Percentiles rank a stretch among this genome's conserved stretches.
Evolutionary conservation across 805 yeast genomes (phyloP).

Genomic region (Crinitomyces ghanaensis): DNA sequence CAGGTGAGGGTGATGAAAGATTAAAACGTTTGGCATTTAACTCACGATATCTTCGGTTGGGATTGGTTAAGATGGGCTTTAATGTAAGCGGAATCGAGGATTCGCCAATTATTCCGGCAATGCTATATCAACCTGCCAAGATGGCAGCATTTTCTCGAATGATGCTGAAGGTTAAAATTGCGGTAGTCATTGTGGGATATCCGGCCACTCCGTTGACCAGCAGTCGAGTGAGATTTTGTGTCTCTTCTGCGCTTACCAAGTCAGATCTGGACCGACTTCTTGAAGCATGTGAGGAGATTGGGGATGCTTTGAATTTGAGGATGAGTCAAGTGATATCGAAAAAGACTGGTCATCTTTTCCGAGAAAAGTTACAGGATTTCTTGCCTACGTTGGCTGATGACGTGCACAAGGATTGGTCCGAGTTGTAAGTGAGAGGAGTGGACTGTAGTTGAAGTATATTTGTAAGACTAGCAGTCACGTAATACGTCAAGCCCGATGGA

Average conservation of each 20-base stretch:
- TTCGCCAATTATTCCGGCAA: conserved; percentile 87
- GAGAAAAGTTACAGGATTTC: conserved; percentile 71
- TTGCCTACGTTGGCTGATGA: conserved; percentile 61
- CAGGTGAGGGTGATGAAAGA: conserved; percentile 90
- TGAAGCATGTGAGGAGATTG: conserved; percentile 61
- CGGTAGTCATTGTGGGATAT: conserved; percentile 93
- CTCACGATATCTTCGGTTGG: conserved; percentile 84
- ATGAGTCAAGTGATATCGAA: conserved; percentile 12
- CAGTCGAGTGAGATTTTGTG: conserved; percentile 86
- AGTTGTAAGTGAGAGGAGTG: no score
- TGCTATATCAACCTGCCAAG: conserved; percentile 81
- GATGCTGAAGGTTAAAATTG: conserved; percentile 69
- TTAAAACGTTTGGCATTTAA: conserved; percentile 90
- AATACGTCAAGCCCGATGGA: no score
- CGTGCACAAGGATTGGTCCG: no score
- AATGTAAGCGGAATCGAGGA: conserved; percentile 93
- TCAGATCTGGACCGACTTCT: conserved; percentile 81
- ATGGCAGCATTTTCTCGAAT: conserved; percentile 87
- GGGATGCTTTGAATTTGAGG: conserved; percentile 64
- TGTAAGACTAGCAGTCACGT: no score
- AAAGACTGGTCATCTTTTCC: conserved; percentile 12
- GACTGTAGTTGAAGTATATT: no score
- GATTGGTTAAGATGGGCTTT: conserved; percentile 84
- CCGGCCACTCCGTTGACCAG: conserved; percentile 93
- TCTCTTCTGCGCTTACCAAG: conserved; percentile 83